phyloP scores from a whole-genome alignment of 1,284 basidiomycete species.

The Sporisorium graminicola region DNA sequence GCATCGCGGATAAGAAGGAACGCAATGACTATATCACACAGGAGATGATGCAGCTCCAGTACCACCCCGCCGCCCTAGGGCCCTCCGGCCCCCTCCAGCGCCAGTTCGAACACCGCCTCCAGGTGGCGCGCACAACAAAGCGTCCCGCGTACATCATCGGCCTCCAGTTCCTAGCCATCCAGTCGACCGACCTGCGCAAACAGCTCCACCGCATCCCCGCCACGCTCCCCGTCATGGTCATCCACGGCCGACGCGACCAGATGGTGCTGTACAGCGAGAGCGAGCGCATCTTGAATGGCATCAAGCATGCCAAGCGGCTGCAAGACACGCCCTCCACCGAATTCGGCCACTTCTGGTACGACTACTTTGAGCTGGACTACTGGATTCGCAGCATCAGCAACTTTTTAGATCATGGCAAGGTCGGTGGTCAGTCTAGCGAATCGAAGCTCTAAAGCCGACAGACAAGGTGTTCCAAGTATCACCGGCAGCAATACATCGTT shows the following conservation, averaged over 20 bases:
- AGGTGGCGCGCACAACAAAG: constrained; percentile 23
- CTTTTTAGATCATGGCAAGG: constrained; percentile 36
- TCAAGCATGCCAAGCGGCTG: constrained; percentile 52
- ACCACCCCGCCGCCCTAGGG: constrained; percentile 50
- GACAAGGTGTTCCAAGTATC: too few species aligned
- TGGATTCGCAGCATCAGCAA: constrained; percentile 42
- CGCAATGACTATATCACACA: constrained; percentile 44
- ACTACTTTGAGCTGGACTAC: constrained; percentile 53
- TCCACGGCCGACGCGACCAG: constrained; percentile 60
- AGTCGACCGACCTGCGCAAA: constrained; percentile 29
- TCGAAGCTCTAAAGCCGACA: constrained; percentile 23
- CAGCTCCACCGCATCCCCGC: constrained; percentile 43
- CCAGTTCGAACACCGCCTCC: constrained; percentile 35
- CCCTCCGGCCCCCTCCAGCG: constrained; percentile 5
- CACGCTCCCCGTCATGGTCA: constrained; percentile 42
- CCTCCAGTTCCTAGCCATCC: constrained; percentile 57
- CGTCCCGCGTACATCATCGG: constrained; percentile 49
- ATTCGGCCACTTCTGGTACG: constrained; percentile 62
- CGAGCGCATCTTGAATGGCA: constrained; percentile 34
- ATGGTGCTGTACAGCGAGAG: constrained; percentile 63
- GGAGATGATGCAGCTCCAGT: constrained; percentile 59
- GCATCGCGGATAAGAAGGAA: constrained; percentile 23
- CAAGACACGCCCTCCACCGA: constrained; percentile 13
- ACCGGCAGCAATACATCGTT: neutral
- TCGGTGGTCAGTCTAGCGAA: constrained; percentile 3